Evolutionary conservation across 176 grass and related monocot genomes (phyloP), one percentile per base, ranked within the genome.

Genomic region (Pontederia crassipes): DNA sequence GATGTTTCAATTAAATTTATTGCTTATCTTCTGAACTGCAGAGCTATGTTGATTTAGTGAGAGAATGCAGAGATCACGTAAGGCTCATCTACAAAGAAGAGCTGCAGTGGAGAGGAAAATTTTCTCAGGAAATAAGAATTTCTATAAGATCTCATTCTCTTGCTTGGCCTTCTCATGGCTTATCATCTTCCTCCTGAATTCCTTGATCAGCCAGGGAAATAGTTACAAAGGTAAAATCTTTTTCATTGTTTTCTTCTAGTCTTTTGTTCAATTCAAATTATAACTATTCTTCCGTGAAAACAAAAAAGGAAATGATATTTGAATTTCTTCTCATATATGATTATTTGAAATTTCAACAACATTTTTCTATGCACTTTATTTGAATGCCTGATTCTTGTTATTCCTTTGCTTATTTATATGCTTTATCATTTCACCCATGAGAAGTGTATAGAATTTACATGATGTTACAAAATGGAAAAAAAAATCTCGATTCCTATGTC

Each of bases 21-120:
- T 4, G 6, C 32, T 40, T 2, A 3, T 40, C 32, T 40, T 40
- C 32, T 40, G 32, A 40, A 24, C 6, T 40, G 32, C 71, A 74
- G 84, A 75, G 57, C 49, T 68, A 24, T 63, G 49, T 77, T 55
- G 65, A 45, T 35, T 65, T 65, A 50, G 72, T 71, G 67, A 78
- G 55, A 60, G 57, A 93, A 98, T 98, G 94, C 94, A 92, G 79
- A 89, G 85, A 71, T 98, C 88, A 61, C 67, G 82, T 40, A 83
- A 72, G 81, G 78, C 79, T 45, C 79, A 86, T 56, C 72, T 83
- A 68, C 78, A 70, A 57, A 79, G 94, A 79, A 86, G 28, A 77
- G 84, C 84, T 62, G 67, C 72, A 48, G 73, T 72, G 63, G 88
- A 76, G 55, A 79, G 74, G 70, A 85, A 70, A 54, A 70, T 69